Evolutionary conservation across 768 basidiomycete species (phyloP).

Genomic region (Russula earlei): DNA sequence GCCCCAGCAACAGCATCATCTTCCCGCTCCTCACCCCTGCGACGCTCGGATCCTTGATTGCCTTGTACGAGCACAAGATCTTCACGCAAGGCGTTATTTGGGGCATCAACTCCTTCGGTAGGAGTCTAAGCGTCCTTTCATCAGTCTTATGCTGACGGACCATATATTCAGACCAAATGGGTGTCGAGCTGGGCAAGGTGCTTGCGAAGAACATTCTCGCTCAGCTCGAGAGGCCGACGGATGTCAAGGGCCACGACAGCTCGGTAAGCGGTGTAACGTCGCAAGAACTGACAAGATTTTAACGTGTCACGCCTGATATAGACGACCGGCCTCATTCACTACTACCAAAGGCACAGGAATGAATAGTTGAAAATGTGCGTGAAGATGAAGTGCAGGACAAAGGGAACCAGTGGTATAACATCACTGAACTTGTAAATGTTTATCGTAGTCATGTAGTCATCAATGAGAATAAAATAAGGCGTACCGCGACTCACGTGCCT

Average conservation of each 20-base stretch:
- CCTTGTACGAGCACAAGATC: slow-evolving; percentile 97
- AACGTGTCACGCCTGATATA: slow-evolving; percentile 25
- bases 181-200: slow-evolving; percentile 96
- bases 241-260: slow-evolving; percentile 83
- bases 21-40: slow-evolving; percentile 90
- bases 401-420: not conserved
- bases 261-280: slow-evolving; percentile 37
- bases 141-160: not conserved
- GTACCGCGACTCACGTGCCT: too few species aligned
- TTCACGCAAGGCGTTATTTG: slow-evolving; percentile 95
- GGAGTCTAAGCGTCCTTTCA: slow-evolving; percentile 18
- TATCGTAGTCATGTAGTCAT: not conserved
- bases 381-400: not conserved
- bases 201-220: slow-evolving; percentile 93
- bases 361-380: slow-evolving; percentile 35
- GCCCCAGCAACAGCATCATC: slow-evolving; percentile 92
- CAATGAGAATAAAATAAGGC: not conserved
- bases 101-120: slow-evolving; percentile 98
- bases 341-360: slow-evolving; percentile 85
- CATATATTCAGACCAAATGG: slow-evolving; percentile 79
- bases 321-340: slow-evolving; percentile 96
- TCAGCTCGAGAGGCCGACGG: slow-evolving; percentile 70
- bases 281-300: not conserved
- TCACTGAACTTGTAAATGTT: not conserved
- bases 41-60: slow-evolving; percentile 81